Percentiles rank a stretch among this genome's conserved stretches.
These are phyloP conservation scores for Aquilaria malaccensis DNA, from an alignment of 345 rosid genomes.

Conservation along the genomic window DNA sequence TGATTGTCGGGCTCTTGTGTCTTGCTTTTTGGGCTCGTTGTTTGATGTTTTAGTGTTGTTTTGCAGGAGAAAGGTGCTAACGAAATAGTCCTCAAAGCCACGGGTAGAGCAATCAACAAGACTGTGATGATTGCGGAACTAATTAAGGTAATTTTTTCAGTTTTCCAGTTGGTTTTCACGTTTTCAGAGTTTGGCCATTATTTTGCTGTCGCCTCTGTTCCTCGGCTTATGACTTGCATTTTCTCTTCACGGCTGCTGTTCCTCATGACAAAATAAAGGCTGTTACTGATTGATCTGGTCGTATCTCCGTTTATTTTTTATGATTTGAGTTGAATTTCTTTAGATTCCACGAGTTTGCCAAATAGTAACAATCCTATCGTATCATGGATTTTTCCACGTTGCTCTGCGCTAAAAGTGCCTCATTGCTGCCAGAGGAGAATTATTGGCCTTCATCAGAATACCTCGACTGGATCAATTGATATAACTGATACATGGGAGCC, in stretches of 20 bases:
- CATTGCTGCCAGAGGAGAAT: constrained; percentile 30
- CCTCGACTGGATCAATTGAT: constrained; percentile 35
- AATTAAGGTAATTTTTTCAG: constrained; percentile 29
- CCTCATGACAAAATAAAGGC: too few species aligned
- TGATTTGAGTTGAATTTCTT: background rate
- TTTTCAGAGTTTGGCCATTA: too few species aligned
- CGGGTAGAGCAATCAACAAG: constrained; percentile 53
- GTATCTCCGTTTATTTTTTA: background rate
- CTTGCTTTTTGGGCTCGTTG: background rate
- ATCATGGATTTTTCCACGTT: background rate
- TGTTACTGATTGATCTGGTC: too few species aligned
- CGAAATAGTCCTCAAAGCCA: constrained; percentile 43
- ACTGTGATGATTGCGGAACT: constrained; percentile 42
- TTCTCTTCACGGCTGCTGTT: too few species aligned
- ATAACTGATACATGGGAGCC: constrained; percentile 64
- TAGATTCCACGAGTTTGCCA: background rate
- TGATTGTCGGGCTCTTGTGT: background rate
- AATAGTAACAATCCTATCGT: background rate
- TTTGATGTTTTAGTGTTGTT: background rate
- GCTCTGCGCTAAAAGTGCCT: background rate
- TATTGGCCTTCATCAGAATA: constrained; percentile 41
- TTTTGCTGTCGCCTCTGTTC: too few species aligned
- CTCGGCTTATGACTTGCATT: too few species aligned
- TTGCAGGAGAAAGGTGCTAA: constrained; percentile 31
- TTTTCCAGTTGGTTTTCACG: background rate